Evolutionary conservation across 139 green algal genomes (phyloP).

Genomic region (Haematococcus lacustris): DNA sequence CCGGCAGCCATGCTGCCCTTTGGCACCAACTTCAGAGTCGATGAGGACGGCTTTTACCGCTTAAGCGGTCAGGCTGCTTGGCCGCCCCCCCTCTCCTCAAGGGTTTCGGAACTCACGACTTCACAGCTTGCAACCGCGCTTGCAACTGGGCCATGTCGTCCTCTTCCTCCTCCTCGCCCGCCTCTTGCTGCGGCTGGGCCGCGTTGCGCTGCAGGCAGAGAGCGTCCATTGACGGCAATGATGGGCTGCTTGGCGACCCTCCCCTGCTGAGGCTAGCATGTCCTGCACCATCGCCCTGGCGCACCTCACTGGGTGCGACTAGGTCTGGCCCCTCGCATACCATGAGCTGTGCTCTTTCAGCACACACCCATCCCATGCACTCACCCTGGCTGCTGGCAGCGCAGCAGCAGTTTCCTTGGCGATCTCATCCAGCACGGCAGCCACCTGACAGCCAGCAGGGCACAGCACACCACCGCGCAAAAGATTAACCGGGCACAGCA

Average conservation of each 20-base stretch:
- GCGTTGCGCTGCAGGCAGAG: background rate
- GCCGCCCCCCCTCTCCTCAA: background rate
- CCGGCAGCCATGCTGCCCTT: too few relatives aligned
- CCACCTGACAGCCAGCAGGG: background rate
- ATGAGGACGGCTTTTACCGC: background rate
- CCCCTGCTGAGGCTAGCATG: background rate
- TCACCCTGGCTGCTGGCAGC: conserved; percentile 30
- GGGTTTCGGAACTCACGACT: conserved; percentile 12
- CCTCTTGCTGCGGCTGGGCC: conserved; percentile 4
- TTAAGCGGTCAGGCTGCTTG: background rate
- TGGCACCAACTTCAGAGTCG: background rate
- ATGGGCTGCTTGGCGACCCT: background rate
- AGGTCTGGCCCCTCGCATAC: background rate
- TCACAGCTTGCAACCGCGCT: conserved; percentile 48
- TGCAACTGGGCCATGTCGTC: conserved; percentile 41
- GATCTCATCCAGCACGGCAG: conserved; percentile 58
- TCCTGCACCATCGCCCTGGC: background rate
- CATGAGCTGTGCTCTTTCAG: background rate
- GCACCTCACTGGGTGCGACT: background rate
- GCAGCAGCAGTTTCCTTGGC: conserved; percentile 25
- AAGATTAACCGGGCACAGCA: background rate
- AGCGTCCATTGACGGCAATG: background rate
- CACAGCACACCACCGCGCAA: background rate
- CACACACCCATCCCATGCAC: background rate
- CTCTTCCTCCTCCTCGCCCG: conserved; percentile 32